Percentiles rank a stretch among this genome's conserved stretches.
Conservation (phyloP, 805 yeast genomes). For the Suhomyces sp. region DNA sequence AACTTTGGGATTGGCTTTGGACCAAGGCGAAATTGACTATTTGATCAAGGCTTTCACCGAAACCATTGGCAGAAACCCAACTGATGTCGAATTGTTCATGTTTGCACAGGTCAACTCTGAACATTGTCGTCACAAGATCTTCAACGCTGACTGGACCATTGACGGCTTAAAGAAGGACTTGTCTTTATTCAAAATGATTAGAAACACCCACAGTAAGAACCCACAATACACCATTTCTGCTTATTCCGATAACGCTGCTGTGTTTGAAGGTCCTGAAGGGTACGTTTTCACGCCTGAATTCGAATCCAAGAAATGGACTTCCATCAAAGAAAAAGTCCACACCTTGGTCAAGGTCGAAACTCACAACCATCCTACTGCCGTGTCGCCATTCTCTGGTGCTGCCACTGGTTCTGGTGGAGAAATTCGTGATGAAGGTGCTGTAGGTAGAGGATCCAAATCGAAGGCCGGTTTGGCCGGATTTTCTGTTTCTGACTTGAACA, state of each 20-base stretch:
- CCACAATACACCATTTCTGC: constrained; percentile 89
- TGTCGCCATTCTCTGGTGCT: constrained; percentile 98
- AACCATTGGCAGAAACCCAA: constrained; percentile 80
- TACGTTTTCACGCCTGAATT: constrained; percentile 77
- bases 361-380: constrained; percentile 99
- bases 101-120: constrained; percentile 99
- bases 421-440: constrained; percentile 99
- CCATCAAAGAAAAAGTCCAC: constrained; percentile 75
- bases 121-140: constrained; percentile 98
- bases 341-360: constrained; percentile 96
- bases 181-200: constrained; percentile 89
- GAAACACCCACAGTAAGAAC: constrained; percentile 81
- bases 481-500: constrained; percentile 83
- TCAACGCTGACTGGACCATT: constrained; percentile 97
- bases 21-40: constrained; percentile 88
- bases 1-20: constrained; percentile 89
- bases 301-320: constrained; percentile 65
- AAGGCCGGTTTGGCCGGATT: constrained; percentile 96
- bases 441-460: constrained; percentile 96
- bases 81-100: constrained; percentile 97
- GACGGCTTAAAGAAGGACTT: constrained; percentile 73
- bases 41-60: constrained; percentile 77
- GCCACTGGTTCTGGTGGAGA: constrained; percentile 99
- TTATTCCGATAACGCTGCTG: constrained; percentile 97
- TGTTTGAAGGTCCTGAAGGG: constrained; percentile 79